Conservation (phyloP, 192 early-diverging fungal genomes). For the Coemansia interrupta region DNA sequence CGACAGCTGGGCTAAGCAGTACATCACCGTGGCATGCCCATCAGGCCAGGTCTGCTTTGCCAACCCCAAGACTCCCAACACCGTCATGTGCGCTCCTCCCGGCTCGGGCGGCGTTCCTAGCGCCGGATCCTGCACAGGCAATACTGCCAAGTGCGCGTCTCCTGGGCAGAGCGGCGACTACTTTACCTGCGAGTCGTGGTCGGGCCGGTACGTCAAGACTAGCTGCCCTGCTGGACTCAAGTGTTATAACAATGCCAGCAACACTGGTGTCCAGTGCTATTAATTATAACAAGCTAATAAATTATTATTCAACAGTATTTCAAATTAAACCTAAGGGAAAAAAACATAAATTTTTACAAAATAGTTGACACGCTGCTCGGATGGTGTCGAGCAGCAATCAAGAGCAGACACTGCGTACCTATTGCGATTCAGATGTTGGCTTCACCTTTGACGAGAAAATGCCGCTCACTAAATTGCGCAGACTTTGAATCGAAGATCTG, state of each 20-base stretch:
- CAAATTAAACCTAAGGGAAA: not conserved
- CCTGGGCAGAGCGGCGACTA: constrained; percentile 36
- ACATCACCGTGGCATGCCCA: constrained; percentile 26
- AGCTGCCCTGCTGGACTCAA: constrained; percentile 34
- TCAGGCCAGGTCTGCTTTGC: constrained; percentile 45
- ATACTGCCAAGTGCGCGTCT: constrained; percentile 36
- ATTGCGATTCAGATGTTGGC: not conserved
- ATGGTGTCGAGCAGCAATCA: no score
- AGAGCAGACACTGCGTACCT: not conserved
- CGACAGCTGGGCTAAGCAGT: constrained; percentile 40
- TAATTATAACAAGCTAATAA: constrained; percentile 5
- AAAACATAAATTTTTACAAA: not conserved
- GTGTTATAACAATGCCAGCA: constrained; percentile 43
- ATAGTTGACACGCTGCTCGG: no score
- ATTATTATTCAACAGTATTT: constrained; percentile 3
- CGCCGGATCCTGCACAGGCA: constrained; percentile 34
- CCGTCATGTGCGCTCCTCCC: constrained; percentile 39
- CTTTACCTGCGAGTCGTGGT: constrained; percentile 42
- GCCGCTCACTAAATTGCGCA: constrained; percentile 4
- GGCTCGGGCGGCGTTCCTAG: constrained; percentile 38
- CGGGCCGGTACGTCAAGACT: constrained; percentile 33
- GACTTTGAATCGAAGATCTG: constrained; percentile 3
- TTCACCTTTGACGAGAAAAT: constrained; percentile 4
- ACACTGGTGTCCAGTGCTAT: constrained; percentile 33
- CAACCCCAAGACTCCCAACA: constrained; percentile 31